phyloP scores from a whole-genome alignment of 192 early-diverging fungal species.

The Linnemannia schmuckeri region DNA sequence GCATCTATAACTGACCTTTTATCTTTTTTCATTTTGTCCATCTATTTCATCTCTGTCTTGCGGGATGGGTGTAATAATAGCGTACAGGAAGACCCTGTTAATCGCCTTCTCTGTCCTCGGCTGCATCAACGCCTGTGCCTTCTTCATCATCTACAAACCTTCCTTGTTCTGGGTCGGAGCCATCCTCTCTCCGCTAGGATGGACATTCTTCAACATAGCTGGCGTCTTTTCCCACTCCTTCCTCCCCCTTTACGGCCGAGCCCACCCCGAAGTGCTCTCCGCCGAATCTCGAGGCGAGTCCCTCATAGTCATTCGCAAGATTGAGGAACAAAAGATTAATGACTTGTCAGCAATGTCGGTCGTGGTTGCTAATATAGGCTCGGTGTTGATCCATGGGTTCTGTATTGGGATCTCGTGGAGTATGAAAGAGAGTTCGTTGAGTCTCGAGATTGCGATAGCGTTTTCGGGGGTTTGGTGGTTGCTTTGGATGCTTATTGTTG shows the following conservation, averaged over 20 bases:
- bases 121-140: constrained; percentile 23
- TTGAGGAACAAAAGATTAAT: constrained; percentile 45
- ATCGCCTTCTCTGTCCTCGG: constrained; percentile 46
- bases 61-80: background rate
- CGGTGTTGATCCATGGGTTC: constrained; percentile 22
- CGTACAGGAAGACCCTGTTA: constrained; percentile 47
- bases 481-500: constrained; percentile 47
- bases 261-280: constrained; percentile 47
- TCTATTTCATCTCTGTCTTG: background rate
- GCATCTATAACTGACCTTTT: background rate
- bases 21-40: background rate
- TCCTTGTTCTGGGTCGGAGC: constrained; percentile 39
- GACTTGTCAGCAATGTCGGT: constrained; percentile 42
- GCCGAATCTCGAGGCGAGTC: constrained; percentile 20
- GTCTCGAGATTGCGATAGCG: constrained; percentile 52
- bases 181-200: constrained; percentile 41
- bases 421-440: constrained; percentile 13
- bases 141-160: constrained; percentile 31
- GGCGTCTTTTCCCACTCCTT: constrained; percentile 61
- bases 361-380: constrained; percentile 9
- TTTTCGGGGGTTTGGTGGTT: constrained; percentile 65
- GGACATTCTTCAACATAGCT: constrained; percentile 45
- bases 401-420: constrained; percentile 40
- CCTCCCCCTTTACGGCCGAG: constrained; percentile 54
- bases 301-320: background rate